Conservation (phyloP, 192 early-diverging fungal species). For the Chytriomyces hyalinus region DNA sequence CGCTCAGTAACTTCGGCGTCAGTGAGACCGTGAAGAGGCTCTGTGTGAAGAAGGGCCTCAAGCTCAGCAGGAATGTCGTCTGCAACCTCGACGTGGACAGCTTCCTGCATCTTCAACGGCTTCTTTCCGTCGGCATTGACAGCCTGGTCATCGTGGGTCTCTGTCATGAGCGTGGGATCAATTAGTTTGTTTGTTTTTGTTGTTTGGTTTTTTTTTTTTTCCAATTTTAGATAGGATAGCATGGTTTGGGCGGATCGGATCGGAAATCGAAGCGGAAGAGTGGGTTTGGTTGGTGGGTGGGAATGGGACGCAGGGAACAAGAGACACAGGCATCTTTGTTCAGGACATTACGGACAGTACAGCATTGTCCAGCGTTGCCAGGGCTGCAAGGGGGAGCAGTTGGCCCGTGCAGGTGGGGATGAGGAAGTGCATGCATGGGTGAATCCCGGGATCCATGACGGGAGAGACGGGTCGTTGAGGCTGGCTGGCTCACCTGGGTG, state of each 20-base stretch:
- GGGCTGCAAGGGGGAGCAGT: too few species aligned
- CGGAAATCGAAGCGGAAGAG: background rate
- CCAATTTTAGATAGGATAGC: background rate
- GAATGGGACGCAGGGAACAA: too few species aligned
- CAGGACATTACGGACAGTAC: too few species aligned
- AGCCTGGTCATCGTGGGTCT: background rate
- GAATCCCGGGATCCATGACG: too few species aligned
- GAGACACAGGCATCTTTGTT: too few species aligned
- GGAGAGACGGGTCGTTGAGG: too few species aligned
- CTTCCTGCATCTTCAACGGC: slow-evolving; percentile 6
- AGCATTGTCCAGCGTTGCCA: too few species aligned
- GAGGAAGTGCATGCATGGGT: too few species aligned
- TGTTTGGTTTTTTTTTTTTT: background rate
- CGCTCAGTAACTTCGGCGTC: slow-evolving; percentile 74
- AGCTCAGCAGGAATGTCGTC: slow-evolving; percentile 44
- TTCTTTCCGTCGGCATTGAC: slow-evolving; percentile 12
- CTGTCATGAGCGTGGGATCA: background rate
- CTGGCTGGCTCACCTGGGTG: too few species aligned
- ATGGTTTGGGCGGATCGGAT: background rate
- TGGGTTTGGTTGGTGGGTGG: too few species aligned
- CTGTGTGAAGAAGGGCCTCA: slow-evolving; percentile 68
- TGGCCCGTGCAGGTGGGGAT: too few species aligned
- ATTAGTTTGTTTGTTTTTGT: background rate
- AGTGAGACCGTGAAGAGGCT: slow-evolving; percentile 75
- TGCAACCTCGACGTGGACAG: slow-evolving; percentile 46